These are phyloP conservation scores for Parietaria judaica DNA, from an alignment of 306 rosid species.

Conservation along the genomic window DNA sequence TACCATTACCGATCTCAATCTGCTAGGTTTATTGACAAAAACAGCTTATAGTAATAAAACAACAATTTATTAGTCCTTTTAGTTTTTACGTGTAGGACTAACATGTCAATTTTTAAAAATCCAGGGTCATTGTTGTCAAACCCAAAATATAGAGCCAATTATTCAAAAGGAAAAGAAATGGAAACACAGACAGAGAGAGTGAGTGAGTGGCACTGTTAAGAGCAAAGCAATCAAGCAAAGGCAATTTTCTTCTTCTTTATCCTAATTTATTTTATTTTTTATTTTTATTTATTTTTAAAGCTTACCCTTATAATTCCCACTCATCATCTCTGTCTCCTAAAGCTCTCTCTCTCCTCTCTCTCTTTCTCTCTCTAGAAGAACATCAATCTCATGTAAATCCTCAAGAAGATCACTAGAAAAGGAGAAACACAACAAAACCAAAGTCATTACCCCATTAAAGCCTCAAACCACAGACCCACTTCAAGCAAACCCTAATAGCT, in stretches of 20 bases:
- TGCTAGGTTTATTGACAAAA: too few species aligned
- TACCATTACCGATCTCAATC: too few species aligned
- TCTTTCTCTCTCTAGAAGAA: constrained; percentile 12
- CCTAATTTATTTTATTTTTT: too few species aligned
- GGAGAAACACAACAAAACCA: neutral
- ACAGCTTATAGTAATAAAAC: too few species aligned
- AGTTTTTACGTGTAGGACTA: too few species aligned
- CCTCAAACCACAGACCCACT: neutral
- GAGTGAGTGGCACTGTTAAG: constrained; percentile 2
- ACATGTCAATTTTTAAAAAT: too few species aligned
- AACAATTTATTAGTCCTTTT: too few species aligned
- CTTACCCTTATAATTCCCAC: constrained; percentile 79
- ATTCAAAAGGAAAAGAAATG: constrained; percentile 4
- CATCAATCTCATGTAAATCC: constrained; percentile 25
- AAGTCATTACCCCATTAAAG: neutral
- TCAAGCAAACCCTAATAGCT: neutral
- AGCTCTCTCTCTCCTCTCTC: constrained; percentile 28
- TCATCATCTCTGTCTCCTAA: constrained; percentile 85
- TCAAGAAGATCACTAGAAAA: constrained; percentile 15
- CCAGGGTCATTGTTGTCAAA: too few species aligned
- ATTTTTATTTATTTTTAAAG: constrained; percentile 42
- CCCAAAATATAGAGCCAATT: too few species aligned
- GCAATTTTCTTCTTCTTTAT: constrained; percentile 23
- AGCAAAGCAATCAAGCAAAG: constrained; percentile 33
- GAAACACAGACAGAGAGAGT: constrained; percentile 26